A percentile compares a stretch with the other conserved stretches of the same genome.
phyloP scores from a whole-genome alignment of 2,329 filamentous ascomycete genomes.

The Blumeriella jaapii region DNA sequence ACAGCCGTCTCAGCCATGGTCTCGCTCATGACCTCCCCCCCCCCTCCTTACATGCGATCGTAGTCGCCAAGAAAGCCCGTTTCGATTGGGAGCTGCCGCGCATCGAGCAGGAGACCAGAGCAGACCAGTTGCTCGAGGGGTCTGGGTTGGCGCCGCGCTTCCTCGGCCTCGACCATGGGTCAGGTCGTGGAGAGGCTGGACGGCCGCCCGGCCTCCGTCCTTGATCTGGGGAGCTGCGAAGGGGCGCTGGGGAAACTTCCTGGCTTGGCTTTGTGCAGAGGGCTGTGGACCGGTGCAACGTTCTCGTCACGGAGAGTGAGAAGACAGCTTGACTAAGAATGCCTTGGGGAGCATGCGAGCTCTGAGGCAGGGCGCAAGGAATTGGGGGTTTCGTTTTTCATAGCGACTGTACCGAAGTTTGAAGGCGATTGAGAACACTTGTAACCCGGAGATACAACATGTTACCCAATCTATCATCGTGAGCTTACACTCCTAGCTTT shows the following conservation, averaged over 20 bases:
- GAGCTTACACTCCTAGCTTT: no score
- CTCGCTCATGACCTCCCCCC: not conserved
- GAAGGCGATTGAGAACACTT: no score
- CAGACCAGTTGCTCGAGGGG: conserved; percentile 2
- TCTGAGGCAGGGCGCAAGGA: not conserved
- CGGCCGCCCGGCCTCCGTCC: conserved; percentile 18
- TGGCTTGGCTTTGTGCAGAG: conserved; percentile 27
- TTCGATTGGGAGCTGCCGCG: not conserved
- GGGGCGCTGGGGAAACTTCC: conserved; percentile 21
- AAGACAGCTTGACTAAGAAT: conserved; percentile 28
- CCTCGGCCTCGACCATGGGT: conserved; percentile 24
- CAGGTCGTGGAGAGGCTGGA: conserved; percentile 21
- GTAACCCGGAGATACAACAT: no score
- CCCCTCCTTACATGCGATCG: not conserved
- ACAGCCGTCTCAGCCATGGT: not conserved
- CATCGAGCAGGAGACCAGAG: conserved; percentile 2
- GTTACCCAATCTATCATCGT: no score
- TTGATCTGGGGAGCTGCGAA: conserved; percentile 9
- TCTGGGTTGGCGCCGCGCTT: conserved; percentile 16
- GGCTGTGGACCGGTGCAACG: conserved; percentile 29
- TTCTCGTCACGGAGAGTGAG: conserved; percentile 22
- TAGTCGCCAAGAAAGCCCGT: not conserved
- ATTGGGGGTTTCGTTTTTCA: not conserved
- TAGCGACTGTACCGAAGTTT: no score
- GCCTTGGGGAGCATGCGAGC: not conserved